A percentile compares a stretch with the other conserved stretches of the same genome.
These are phyloP conservation scores for Suillus luteus DNA, from an alignment of 768 basidiomycete genomes.

Conservation along the genomic window DNA sequence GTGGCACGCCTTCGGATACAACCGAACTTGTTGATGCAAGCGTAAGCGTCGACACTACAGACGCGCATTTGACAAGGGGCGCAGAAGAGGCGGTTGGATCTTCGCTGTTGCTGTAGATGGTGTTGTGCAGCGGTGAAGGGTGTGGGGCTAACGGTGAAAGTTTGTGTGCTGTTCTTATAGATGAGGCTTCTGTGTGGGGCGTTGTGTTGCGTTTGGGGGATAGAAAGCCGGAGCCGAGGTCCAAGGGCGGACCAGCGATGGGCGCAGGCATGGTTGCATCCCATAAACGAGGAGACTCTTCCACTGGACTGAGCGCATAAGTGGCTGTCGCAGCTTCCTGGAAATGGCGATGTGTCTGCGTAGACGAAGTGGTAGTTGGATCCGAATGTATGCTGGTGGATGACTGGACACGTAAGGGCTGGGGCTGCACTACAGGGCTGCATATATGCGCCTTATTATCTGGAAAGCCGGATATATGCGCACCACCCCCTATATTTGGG, in stretches of 20 bases:
- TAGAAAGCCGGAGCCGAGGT: background rate
- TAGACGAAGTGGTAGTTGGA: background rate
- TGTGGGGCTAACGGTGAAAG: background rate
- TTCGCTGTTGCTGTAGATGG: background rate
- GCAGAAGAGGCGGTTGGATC: background rate
- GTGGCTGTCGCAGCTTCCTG: background rate
- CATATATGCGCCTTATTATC: background rate
- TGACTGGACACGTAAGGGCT: background rate
- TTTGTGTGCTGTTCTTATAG: background rate
- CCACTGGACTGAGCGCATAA: background rate
- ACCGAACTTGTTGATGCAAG: background rate
- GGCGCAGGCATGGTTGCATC: constrained; percentile 5
- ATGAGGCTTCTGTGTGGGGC: background rate
- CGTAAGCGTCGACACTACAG: background rate
- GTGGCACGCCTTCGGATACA: background rate
- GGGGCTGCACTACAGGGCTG: background rate
- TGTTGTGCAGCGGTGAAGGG: background rate
- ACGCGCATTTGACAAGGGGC: background rate
- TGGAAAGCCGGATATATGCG: background rate
- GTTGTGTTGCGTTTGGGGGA: background rate
- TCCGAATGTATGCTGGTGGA: background rate
- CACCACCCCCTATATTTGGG: background rate
- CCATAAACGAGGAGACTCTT: constrained; percentile 1
- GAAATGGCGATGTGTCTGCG: background rate
- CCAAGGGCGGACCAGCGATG: background rate